Conservation (phyloP, 495 filamentous ascomycete genomes). For the Apodospora peruviana region DNA sequence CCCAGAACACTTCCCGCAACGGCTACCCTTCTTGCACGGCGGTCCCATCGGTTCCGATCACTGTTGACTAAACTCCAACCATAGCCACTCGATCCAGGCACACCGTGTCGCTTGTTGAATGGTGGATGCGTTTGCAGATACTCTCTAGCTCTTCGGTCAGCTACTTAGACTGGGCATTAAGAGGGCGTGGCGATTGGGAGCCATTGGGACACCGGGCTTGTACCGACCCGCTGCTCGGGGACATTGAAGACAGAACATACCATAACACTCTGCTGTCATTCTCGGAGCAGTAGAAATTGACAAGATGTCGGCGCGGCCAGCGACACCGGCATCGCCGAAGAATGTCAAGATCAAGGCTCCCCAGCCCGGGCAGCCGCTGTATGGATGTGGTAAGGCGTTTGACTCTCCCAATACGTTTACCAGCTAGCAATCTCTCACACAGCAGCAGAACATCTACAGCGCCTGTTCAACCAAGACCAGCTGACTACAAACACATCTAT, state of each 20-base stretch:
- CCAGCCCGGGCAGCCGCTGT: conserved; percentile 45
- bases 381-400: conserved; percentile 46
- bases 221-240: too few relatives aligned
- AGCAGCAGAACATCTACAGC: conserved; percentile 49
- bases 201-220: too few relatives aligned
- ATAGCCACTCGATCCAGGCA: background rate
- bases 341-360: conserved; percentile 46
- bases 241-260: too few relatives aligned
- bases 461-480: conserved; percentile 44
- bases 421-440: conserved; percentile 10
- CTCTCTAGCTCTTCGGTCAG: too few relatives aligned
- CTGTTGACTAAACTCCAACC: background rate
- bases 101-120: background rate
- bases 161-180: too few relatives aligned
- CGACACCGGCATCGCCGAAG: conserved; percentile 50
- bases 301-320: conserved; percentile 38
- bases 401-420: background rate
- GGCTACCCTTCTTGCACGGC: background rate
- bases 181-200: too few relatives aligned
- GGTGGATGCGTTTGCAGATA: background rate
- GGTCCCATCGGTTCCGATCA: background rate
- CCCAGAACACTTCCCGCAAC: background rate
- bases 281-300: too few relatives aligned
- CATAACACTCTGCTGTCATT: too few relatives aligned
- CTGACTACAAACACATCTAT: conserved; percentile 46